phyloP scores from a whole-genome alignment of 371 early-diverging fungal genomes.

The Mucor racemosus region DNA sequence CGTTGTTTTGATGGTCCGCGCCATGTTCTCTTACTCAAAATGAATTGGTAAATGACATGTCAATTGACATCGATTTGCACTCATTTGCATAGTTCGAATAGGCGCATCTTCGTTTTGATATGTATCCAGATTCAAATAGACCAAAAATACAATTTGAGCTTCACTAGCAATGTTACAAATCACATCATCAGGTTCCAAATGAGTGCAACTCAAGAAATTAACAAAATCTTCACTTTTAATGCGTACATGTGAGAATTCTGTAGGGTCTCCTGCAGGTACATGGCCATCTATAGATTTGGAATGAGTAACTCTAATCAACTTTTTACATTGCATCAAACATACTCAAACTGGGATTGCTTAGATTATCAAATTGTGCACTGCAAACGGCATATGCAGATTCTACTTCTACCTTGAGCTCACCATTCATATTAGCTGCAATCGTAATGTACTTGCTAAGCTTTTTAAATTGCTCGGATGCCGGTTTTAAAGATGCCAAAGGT shows the following conservation, averaged over 20 bases:
- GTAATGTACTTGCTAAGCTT: conserved; percentile 47
- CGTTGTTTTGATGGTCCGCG: not conserved
- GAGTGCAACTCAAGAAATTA: conserved; percentile 58
- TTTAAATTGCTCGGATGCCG: conserved; percentile 52
- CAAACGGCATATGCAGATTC: conserved; percentile 50
- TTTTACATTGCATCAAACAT: not conserved
- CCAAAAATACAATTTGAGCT: conserved; percentile 35
- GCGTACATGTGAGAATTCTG: conserved; percentile 47
- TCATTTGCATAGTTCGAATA: conserved; percentile 8
- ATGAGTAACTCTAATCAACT: not conserved
- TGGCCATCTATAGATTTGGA: not conserved
- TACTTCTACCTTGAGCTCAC: conserved; percentile 50
- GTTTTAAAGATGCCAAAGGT: conserved; percentile 39
- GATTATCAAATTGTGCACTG: conserved; percentile 49
- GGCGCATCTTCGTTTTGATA: conserved; percentile 29
- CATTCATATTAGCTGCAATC: conserved; percentile 62
- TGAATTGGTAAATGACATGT: conserved; percentile 43
- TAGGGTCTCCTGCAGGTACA: conserved; percentile 11
- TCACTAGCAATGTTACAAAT: conserved; percentile 53
- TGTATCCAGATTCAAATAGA: conserved; percentile 30
- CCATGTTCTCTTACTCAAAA: conserved; percentile 7
- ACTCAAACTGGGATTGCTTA: conserved; percentile 60
- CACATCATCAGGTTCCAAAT: conserved; percentile 58
- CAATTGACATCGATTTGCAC: conserved; percentile 21
- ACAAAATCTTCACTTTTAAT: conserved; percentile 62